Evolutionary conservation across 1,284 basidiomycete species (phyloP).

Genomic region (Coriolopsis trogii): DNA sequence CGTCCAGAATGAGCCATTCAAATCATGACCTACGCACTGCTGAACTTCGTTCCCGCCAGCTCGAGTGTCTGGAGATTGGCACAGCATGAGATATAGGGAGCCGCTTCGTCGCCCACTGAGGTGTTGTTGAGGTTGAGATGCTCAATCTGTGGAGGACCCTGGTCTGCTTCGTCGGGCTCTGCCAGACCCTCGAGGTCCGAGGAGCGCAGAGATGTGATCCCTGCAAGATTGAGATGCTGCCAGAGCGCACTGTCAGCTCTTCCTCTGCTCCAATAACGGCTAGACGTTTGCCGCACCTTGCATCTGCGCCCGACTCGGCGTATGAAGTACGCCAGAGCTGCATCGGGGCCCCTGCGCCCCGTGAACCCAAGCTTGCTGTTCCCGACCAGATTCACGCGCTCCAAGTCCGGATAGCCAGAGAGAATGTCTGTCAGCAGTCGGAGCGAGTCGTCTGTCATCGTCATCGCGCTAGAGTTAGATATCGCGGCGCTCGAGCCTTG

Average conservation of each 20-base stretch:
- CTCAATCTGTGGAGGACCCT: slow-evolving; percentile 42
- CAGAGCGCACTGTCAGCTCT: not conserved
- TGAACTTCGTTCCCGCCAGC: slow-evolving; percentile 60
- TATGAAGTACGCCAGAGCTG: slow-evolving; percentile 51
- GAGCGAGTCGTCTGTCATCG: slow-evolving; percentile 57
- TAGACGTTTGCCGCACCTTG: slow-evolving; percentile 44
- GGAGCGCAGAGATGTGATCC: slow-evolving; percentile 54
- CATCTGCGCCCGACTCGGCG: slow-evolving; percentile 57
- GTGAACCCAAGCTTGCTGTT: slow-evolving; percentile 59
- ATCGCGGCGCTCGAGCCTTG: slow-evolving; percentile 48
- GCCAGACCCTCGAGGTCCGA: slow-evolving; percentile 53
- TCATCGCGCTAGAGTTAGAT: slow-evolving; percentile 52
- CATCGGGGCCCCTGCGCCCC: slow-evolving; percentile 31
- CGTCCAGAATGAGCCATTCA: too few relatives aligned
- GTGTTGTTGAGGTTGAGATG: slow-evolving; percentile 65
- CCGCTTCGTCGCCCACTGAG: slow-evolving; percentile 57
- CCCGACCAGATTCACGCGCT: slow-evolving; percentile 60
- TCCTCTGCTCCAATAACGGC: slow-evolving; percentile 29
- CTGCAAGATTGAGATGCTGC: slow-evolving; percentile 53
- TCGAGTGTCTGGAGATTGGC: slow-evolving; percentile 48
- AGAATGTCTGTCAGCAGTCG: slow-evolving; percentile 46
- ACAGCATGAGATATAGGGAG: slow-evolving; percentile 57
- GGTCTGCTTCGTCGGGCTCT: slow-evolving; percentile 32
- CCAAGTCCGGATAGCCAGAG: slow-evolving; percentile 40
- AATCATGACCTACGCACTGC: slow-evolving; percentile 42